These are phyloP conservation scores for Cicer chorassanicum DNA, from an alignment of 306 rosid genomes.

Conservation along the genomic window DNA sequence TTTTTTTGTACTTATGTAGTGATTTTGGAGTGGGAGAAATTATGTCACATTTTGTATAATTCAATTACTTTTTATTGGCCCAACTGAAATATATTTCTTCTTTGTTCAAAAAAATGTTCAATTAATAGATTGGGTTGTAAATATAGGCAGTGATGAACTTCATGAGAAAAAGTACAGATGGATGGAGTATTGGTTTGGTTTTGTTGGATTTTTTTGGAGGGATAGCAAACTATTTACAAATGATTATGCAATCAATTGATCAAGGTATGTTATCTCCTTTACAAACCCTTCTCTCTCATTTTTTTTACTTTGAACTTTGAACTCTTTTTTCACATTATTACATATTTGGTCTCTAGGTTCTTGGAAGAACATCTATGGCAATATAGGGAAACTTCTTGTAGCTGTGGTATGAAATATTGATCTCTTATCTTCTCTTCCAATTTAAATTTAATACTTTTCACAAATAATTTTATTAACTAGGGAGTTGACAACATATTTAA, in stretches of 20 bases:
- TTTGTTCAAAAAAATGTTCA: background rate
- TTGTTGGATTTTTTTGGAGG: conserved; percentile 71
- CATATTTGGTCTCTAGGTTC: conserved; percentile 56
- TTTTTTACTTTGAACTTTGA: conserved; percentile 28
- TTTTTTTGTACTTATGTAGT: too few species aligned
- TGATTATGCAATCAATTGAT: conserved; percentile 77
- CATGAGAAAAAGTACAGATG: conserved; percentile 59
- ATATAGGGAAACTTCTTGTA: conserved; percentile 74
- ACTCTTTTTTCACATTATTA: conserved; percentile 21
- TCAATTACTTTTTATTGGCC: background rate
- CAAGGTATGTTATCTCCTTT: conserved; percentile 55
- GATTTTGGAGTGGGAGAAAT: too few species aligned
- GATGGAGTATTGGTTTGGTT: conserved; percentile 73
- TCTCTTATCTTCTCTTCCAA: background rate
- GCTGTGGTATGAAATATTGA: conserved; percentile 63
- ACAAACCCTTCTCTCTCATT: background rate
- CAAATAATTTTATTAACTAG: too few species aligned
- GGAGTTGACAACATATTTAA: background rate
- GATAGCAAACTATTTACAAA: conserved; percentile 53
- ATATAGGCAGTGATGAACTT: conserved; percentile 63
- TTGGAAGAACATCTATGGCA: conserved; percentile 80
- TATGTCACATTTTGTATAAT: too few species aligned
- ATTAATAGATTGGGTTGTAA: conserved; percentile 12
- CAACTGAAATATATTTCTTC: background rate
- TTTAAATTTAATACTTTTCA: background rate